Base-by-base conservation (phyloP, 495 filamentous ascomycete species). In the Aspergillus baeticus region DNA sequence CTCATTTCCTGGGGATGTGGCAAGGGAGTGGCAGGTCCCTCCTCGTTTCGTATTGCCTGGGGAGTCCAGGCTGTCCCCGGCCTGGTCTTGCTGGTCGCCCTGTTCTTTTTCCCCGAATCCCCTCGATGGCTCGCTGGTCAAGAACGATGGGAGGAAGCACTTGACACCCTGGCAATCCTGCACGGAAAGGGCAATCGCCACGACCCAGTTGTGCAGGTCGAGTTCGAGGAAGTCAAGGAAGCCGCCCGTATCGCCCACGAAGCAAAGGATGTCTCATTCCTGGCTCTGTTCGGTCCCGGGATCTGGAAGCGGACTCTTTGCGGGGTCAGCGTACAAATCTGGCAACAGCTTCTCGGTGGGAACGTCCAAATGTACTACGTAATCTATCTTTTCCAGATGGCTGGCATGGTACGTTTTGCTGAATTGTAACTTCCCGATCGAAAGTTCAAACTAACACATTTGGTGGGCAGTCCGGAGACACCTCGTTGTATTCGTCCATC, bases 301-400 rank as follows among this genome's bases (percentile, higher is more conserved):
- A 87, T 91, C 77, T 90, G 87, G 87, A 79, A 81, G 57, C 80
- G 88, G 3, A 90, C 88, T 13, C 62, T 90, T 46, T 86, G 85
- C 14, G 88, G 88, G 45, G 66, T 75, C 47, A 71, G 79, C 23
- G 86, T 89, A 3, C 87, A 92, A 66, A 78, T 82, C 41, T 87
- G 82, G 84, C 81, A 90, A 72, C 88, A 92, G 63, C 57, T 91
- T 20, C 74, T 77, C 6, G 88, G 88, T 5, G 85, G 82, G 1
- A 89, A 89, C 59, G 82, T 81, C 22, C 84, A 85, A 49, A 85
- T 85, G 54, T 87, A 88, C 71, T 88, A 90, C 53, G 80, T 89
- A 8, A 84, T 84, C 3, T 88, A 89, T 62, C 82, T 91, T 42
- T 88, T 89, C 58, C 61, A 82, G 43, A 91, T 91, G 87, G 77